Base-by-base conservation (phyloP, 768 basidiomycete species). In the Dictyophora rubrovolvata region DNA sequence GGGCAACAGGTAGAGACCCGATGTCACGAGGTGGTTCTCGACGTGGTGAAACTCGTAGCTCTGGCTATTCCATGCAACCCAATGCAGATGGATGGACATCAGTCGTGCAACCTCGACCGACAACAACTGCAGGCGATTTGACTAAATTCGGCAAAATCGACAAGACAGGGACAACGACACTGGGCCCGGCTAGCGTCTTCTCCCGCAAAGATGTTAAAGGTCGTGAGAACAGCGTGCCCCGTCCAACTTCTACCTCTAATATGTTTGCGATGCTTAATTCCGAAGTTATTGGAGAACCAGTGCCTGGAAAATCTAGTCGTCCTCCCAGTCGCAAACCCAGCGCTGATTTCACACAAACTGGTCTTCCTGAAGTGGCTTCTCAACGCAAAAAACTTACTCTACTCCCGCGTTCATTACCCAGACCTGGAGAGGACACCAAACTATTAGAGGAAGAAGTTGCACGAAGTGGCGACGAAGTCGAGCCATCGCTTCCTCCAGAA, bases 1-100 rank as follows among this genome's bases (percentile, higher is more conserved):
- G 84, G 2, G 75, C 83, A 54, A 84, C 80, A 69, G 36, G 36
- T 18, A 48, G 57, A n/a, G 57, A 59, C 33, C n/a, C 57, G 5
- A 91, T 95, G 83, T 93, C 92, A 22, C 86, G 94, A 42, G 86
- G 88, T 42, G 91, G 92, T 42, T 97, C 94, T 57, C 81, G 91
- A 55, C 86, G 93, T 48, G 95, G 93, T 42, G 84, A 81, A 17
- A 82, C 89, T 8, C 79, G 86, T 60, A 74, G 74, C 23, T 78
- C 75, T 48, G 78, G 80, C 11, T 75, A 74, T 51, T 73, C 78
- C 16, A 22, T 20, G 23, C 57, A 59, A 51, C 82, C 82, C 58
- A 73, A 78, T 56, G 84, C 83, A 23, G 93, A 97, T 61, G 90
- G 90, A n/a, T 97, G 94, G 93, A 71, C 71, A 48, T 82, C 87